phyloP scores from a whole-genome alignment of 768 basidiomycete species.

The Boletales sp. region DNA sequence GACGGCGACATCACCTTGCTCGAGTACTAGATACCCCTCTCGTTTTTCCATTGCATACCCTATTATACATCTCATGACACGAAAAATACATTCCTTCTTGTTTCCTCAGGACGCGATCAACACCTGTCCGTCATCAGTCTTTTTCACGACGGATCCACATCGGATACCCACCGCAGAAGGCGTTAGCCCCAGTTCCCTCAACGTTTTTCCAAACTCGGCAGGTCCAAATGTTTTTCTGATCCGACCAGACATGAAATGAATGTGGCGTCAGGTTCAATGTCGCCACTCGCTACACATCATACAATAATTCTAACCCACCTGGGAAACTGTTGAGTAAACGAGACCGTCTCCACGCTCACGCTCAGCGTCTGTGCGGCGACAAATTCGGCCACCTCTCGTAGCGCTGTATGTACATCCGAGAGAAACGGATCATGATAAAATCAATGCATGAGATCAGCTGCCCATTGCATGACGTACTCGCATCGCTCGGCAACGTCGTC shows the following conservation, averaged over 20 bases:
- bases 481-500: conserved; percentile 74
- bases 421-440: too few species aligned
- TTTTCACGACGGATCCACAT: neutral
- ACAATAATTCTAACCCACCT: conserved; percentile 65
- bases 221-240: conserved; percentile 72
- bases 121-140: conserved; percentile 36
- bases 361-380: conserved; percentile 68
- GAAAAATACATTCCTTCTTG: neutral
- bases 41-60: neutral
- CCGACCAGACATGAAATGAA: neutral
- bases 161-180: conserved; percentile 73
- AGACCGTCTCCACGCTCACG: conserved; percentile 75
- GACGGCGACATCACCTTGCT: conserved; percentile 49
- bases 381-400: conserved; percentile 84
- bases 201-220: conserved; percentile 72
- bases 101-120: conserved; percentile 43
- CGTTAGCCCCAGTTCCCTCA: conserved; percentile 83
- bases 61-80: conserved; percentile 1
- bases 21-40: conserved; percentile 47
- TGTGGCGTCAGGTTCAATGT: too few species aligned
- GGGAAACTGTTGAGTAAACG: conserved; percentile 79
- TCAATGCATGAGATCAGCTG: too few species aligned
- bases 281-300: too few species aligned
- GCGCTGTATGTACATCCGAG: too few species aligned
- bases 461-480: conserved; percentile 57